Evolutionary conservation across 2,329 filamentous ascomycete genomes (phyloP).

Genomic region (Aspergillus calidoustus): DNA sequence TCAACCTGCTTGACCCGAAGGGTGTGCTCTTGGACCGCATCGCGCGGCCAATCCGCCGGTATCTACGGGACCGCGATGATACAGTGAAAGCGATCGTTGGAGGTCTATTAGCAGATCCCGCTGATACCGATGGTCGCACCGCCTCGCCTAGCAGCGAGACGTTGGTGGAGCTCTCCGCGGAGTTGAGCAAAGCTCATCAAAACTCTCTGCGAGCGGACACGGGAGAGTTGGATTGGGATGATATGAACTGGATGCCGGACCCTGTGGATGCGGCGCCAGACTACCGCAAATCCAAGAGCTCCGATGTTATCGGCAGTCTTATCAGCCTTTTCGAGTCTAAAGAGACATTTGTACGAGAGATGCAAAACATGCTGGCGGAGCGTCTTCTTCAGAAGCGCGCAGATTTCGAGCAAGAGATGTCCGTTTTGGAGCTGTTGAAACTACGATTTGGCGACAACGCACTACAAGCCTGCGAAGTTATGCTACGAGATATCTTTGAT

Average conservation of each 20-base stretch:
- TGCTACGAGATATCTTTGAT: constrained; percentile 91
- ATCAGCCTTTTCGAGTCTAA: constrained; percentile 87
- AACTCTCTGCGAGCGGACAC: constrained; percentile 51
- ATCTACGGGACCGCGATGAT: constrained; percentile 67
- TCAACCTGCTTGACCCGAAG: constrained; percentile 66
- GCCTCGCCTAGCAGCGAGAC: constrained; percentile 43
- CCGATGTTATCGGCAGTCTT: constrained; percentile 89
- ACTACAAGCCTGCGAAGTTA: constrained; percentile 93
- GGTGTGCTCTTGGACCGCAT: constrained; percentile 70
- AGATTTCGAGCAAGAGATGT: constrained; percentile 77
- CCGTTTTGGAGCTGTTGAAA: constrained; percentile 85
- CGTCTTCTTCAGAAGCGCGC: constrained; percentile 70
- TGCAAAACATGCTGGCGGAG: constrained; percentile 86
- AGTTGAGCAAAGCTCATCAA: constrained; percentile 51
- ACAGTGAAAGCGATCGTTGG: constrained; percentile 68
- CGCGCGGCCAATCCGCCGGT: constrained; percentile 65
- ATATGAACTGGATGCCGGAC: constrained; percentile 91
- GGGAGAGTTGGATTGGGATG: constrained; percentile 82
- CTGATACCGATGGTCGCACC: constrained; percentile 41
- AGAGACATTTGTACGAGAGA: constrained; percentile 91
- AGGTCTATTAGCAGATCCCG: constrained; percentile 63
- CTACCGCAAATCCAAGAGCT: constrained; percentile 84
- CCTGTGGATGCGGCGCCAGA: constrained; percentile 91
- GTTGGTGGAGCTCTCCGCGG: constrained; percentile 58
- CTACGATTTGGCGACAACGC: constrained; percentile 82